Evolutionary conservation across 768 basidiomycete genomes (phyloP).

Genomic region (Leucocoprinus leucothites): DNA sequence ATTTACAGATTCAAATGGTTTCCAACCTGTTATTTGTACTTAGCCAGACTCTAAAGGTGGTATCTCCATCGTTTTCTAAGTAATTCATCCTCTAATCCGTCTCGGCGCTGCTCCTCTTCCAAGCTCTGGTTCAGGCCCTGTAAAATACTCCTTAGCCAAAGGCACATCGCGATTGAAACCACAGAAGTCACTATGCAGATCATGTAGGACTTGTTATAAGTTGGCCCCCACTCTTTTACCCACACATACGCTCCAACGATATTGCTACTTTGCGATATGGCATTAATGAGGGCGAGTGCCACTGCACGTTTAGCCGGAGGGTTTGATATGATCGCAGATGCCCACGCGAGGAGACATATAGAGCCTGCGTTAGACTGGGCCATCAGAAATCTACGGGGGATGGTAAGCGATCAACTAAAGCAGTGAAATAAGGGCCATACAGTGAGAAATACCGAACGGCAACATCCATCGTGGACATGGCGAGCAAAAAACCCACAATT

Average conservation of each 20-base stretch:
- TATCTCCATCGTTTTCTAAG: constrained; percentile 10
- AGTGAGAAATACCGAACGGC: constrained; percentile 63
- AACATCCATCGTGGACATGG: constrained; percentile 59
- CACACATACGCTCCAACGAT: constrained; percentile 79
- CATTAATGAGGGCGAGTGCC: constrained; percentile 80
- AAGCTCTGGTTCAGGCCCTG: constrained; percentile 35
- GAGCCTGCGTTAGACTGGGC: constrained; percentile 72
- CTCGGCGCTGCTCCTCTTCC: constrained; percentile 34
- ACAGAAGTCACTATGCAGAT: constrained; percentile 65
- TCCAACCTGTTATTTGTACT: too few species aligned
- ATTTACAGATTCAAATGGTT: too few species aligned
- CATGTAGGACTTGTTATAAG: constrained; percentile 65
- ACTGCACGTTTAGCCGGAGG: constrained; percentile 84
- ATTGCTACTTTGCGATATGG: constrained; percentile 81
- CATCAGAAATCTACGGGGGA: constrained; percentile 61
- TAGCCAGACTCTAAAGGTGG: neutral
- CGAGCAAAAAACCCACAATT: constrained; percentile 65
- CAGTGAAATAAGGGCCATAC: constrained; percentile 26
- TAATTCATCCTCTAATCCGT: constrained; percentile 30
- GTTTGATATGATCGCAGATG: constrained; percentile 44
- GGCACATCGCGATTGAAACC: constrained; percentile 46
- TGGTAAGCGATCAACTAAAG: neutral
- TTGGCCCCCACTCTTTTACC: constrained; percentile 67
- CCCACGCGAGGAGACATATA: constrained; percentile 59
- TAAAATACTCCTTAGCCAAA: constrained; percentile 46